phyloP scores from a whole-genome alignment of 495 filamentous ascomycete species.

The Letharia columbiana region DNA sequence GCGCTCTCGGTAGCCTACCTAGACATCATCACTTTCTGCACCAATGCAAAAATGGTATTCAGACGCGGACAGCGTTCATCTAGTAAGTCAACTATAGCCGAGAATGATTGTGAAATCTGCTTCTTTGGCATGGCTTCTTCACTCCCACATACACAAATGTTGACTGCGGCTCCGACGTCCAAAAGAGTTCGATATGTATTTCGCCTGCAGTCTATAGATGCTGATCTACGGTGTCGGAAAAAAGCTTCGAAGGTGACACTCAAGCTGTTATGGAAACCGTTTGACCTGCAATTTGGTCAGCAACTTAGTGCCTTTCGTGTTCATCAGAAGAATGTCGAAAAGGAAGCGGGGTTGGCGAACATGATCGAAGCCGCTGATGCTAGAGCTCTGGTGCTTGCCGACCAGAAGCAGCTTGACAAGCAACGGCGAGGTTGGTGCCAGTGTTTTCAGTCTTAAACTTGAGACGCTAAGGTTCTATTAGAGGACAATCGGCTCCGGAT shows the following conservation, averaged over 20 bases:
- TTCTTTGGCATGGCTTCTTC: neutral
- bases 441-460: neutral
- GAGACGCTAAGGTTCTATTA: neutral
- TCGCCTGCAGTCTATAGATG: neutral
- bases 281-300: neutral
- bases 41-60: slow-evolving; percentile 29
- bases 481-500: slow-evolving; percentile 5
- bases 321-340: slow-evolving; percentile 16
- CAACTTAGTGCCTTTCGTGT: slow-evolving; percentile 4
- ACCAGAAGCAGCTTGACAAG: slow-evolving; percentile 10
- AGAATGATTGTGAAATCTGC: neutral
- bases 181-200: neutral
- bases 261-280: neutral
- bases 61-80: slow-evolving; percentile 9
- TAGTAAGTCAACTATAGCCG: neutral
- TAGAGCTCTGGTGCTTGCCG: neutral
- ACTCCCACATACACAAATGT: neutral
- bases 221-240: neutral
- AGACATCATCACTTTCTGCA: slow-evolving; percentile 36
- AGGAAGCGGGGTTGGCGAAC: slow-evolving; percentile 15
- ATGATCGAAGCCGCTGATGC: slow-evolving; percentile 13
- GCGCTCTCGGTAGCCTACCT: slow-evolving; percentile 33
- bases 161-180: neutral
- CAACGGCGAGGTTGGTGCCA: neutral
- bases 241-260: neutral